A percentile compares a stretch with the other conserved stretches of the same genome.
These are phyloP conservation scores for Aureobasidium sp. DNA, from an alignment of 2,329 filamentous ascomycete species.

Conservation along the genomic window DNA sequence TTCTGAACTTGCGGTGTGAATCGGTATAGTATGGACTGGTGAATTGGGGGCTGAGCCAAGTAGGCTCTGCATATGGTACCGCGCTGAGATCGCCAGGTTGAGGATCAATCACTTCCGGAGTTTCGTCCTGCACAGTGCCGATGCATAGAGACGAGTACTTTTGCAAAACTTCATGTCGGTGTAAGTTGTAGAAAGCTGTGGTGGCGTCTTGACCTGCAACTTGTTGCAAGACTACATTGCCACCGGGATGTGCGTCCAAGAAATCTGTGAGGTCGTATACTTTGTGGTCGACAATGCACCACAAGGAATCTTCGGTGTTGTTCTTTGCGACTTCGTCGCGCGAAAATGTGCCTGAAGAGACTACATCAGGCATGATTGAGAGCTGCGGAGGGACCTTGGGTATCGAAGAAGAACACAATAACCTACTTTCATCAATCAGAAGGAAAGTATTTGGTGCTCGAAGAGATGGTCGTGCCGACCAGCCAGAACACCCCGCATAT, in stretches of 20 bases:
- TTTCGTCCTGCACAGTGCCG: slow-evolving; percentile 67
- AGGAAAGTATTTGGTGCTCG: not conserved
- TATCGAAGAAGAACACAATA: not conserved
- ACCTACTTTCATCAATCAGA: not conserved
- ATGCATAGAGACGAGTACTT: slow-evolving; percentile 70
- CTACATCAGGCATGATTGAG: not conserved
- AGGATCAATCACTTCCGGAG: slow-evolving; percentile 61
- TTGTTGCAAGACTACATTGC: slow-evolving; percentile 69
- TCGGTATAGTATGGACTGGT: slow-evolving; percentile 75
- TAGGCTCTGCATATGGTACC: slow-evolving; percentile 77
- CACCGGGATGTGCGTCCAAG: slow-evolving; percentile 75
- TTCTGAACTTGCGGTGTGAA: slow-evolving; percentile 59
- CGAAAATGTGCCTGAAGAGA: slow-evolving; percentile 25
- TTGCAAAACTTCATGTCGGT: slow-evolving; percentile 78
- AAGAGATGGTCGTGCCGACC: not conserved
- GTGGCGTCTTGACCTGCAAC: slow-evolving; percentile 78
- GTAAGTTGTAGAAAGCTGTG: slow-evolving; percentile 80
- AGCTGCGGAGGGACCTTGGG: not conserved
- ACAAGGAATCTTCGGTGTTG: slow-evolving; percentile 65
- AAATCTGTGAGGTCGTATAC: slow-evolving; percentile 86
- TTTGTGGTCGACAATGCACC: slow-evolving; percentile 78
- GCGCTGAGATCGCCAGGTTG: slow-evolving; percentile 62
- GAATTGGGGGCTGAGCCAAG: slow-evolving; percentile 73
- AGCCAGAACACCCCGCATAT: not conserved
- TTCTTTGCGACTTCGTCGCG: slow-evolving; percentile 62